These are phyloP conservation scores for Tanozyma kutaoensis DNA, from an alignment of 805 yeast species.

Conservation along the genomic window DNA sequence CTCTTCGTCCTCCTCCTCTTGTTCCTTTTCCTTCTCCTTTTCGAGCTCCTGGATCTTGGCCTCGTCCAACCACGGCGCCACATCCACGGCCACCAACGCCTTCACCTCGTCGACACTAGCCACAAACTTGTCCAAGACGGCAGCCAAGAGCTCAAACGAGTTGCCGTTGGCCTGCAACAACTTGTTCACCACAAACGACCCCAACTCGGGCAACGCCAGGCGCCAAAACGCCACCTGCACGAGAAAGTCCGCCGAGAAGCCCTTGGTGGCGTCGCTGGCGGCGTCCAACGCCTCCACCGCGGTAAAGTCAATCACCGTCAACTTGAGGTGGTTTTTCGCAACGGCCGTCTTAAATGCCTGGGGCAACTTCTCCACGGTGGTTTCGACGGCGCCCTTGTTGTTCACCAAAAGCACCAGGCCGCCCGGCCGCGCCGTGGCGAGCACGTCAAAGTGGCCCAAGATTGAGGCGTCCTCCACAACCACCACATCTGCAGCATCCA, in stretches of 20 bases:
- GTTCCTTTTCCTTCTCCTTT: slow-evolving; percentile 8
- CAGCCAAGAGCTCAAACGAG: slow-evolving; percentile 67
- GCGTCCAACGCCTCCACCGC: slow-evolving; percentile 49
- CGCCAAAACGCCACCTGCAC: slow-evolving; percentile 76
- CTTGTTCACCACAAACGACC: slow-evolving; percentile 59
- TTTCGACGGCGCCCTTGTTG: slow-evolving; percentile 24
- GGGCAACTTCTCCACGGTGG: slow-evolving; percentile 40
- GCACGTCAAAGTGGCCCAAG: slow-evolving; percentile 45
- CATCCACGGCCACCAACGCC: slow-evolving; percentile 23
- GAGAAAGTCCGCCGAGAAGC: slow-evolving; percentile 60
- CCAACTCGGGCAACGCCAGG: slow-evolving; percentile 45
- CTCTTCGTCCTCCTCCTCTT: slow-evolving; percentile 9
- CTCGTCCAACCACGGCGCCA: slow-evolving; percentile 17
- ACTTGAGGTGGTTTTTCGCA: slow-evolving; percentile 36
- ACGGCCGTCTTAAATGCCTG: slow-evolving; percentile 35
- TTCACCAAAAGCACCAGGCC: slow-evolving; percentile 37
- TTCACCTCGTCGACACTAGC: slow-evolving; percentile 39
- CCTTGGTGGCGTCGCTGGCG: slow-evolving; percentile 42
- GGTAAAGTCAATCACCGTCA: slow-evolving; percentile 50
- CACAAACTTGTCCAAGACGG: slow-evolving; percentile 53
- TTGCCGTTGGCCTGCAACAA: slow-evolving; percentile 72
- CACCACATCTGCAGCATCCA: slow-evolving; percentile 48
- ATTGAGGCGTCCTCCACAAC: slow-evolving; percentile 49
- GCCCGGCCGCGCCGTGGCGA: slow-evolving; percentile 41
- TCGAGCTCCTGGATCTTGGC: slow-evolving; percentile 16